Conservation (phyloP, 768 basidiomycete species). For the Chalciporus pseudorubinellus region DNA sequence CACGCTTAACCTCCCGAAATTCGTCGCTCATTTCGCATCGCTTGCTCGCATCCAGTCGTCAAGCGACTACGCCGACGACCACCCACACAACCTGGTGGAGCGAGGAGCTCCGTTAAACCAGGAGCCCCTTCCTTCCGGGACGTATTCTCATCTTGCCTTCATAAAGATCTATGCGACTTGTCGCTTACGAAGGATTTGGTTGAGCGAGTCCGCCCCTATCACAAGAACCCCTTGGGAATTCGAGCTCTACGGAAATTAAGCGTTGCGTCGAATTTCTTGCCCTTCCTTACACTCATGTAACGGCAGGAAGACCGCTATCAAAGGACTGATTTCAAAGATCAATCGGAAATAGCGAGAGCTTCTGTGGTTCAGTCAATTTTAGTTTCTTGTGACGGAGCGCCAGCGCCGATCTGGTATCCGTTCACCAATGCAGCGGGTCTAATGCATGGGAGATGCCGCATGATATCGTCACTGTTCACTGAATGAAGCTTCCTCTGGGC, state of each 20-base stretch:
- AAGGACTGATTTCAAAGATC: constrained; percentile 17
- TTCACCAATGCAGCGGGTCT: constrained; percentile 13
- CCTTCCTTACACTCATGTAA: constrained; percentile 16
- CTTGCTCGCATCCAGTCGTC: constrained; percentile 31
- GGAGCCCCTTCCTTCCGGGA: constrained; percentile 44
- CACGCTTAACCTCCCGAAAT: constrained; percentile 54
- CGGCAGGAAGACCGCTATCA: constrained; percentile 16
- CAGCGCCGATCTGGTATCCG: constrained; percentile 21
- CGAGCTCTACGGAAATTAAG: constrained; percentile 53
- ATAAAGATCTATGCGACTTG: constrained; percentile 78
- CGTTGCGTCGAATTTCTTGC: constrained; percentile 10
- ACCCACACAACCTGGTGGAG: constrained; percentile 18
- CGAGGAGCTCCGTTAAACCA: constrained; percentile 17
- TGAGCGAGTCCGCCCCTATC: constrained; percentile 53
- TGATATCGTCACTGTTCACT: constrained; percentile 1
- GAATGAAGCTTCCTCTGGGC: constrained; percentile 14
- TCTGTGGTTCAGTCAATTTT: constrained; percentile 10
- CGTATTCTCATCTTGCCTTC: constrained; percentile 66
- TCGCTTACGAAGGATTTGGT: constrained; percentile 74
- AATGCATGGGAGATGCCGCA: constrained; percentile 17
- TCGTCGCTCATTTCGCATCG: constrained; percentile 62
- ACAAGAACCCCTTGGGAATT: constrained; percentile 74
- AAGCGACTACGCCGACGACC: constrained; percentile 21
- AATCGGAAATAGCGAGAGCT: constrained; percentile 22
- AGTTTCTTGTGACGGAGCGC: constrained; percentile 15